Evolutionary conservation across 73 alveolate species (phyloP), one percentile per base, ranked within the genome.

Genomic region (Blepharisma japonicum): DNA sequence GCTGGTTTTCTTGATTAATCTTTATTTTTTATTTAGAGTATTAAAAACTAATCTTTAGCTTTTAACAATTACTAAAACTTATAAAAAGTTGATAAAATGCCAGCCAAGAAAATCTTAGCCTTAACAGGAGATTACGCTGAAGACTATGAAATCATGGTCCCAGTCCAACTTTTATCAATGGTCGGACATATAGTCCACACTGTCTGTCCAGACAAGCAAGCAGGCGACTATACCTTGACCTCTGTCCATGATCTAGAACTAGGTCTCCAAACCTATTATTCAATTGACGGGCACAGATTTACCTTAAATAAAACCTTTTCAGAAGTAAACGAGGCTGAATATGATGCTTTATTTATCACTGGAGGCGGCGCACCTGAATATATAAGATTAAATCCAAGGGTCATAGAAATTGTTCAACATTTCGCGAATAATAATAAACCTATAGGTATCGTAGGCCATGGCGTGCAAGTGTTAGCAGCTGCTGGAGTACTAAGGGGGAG

Each of bases 281-380:
- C 92, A 72, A 84, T 90, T 25, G 68, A 77, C 46, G 99, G 99
- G 47, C 98, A 92, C 77, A 86, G 82, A 25, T 92, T 87, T 74
- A 67, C 61, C 25, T 82, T 94, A 45, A 92, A 77, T 74, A 82
- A 82, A 46, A 68, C 91, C 55, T 88, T 87, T 50, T 95, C 81
- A 23, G 98, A 89, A 45, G 90, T 92, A 6, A 83, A 89, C 78
- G 90, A 90, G 9, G 92, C 72, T 55, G 90, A 82, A 55, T 94
- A 94, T 78, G 91, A 74, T 7, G 99, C 97, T 53, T 74, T 94
- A 32, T 90, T 80, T 51, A 77, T 94, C 47, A 97, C 99, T 56
- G 99, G 99, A 49, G 99, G 99, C 61, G 87, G 99, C 82, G 99
- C 99, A 20, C 99, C 99, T 7, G 99, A 94, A 86, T 94, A 92